Conservation (phyloP, 371 early-diverging fungal genomes). For the Gilbertella persicaria region DNA sequence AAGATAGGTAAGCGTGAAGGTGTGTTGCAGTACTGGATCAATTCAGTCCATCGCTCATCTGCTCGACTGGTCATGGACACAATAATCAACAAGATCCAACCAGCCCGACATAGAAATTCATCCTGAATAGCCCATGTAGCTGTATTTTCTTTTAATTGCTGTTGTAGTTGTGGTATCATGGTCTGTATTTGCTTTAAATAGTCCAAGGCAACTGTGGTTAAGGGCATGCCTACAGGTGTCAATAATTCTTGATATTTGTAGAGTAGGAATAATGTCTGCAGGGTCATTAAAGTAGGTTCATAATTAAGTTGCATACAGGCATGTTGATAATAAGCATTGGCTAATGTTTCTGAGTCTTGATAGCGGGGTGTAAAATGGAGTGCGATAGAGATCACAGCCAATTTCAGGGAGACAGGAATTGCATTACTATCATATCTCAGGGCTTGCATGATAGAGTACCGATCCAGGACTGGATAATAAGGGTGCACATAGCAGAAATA, state of each 20-base stretch:
- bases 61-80: conserved; percentile 16
- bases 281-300: conserved; percentile 1
- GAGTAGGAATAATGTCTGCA: conserved; percentile 20
- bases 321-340: conserved; percentile 6
- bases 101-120: conserved; percentile 18
- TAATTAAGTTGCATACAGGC: conserved; percentile 3
- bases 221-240: conserved; percentile 18
- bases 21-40: conserved; percentile 1
- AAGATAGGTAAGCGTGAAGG: conserved; percentile 11
- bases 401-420: conserved; percentile 1
- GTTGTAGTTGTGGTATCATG: conserved; percentile 11
- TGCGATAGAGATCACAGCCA: conserved; percentile 8
- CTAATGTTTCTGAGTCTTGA: not conserved
- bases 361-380: conserved; percentile 1
- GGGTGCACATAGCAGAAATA: conserved; percentile 68
- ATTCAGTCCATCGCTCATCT: conserved; percentile 12
- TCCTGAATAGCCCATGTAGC: conserved; percentile 9
- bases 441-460: conserved; percentile 28
- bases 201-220: conserved; percentile 8
- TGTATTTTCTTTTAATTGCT: not conserved
- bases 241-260: conserved; percentile 25
- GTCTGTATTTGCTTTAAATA: conserved; percentile 13
- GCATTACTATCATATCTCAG: not conserved
- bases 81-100: conserved; percentile 24
- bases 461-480: conserved; percentile 60